These are phyloP conservation scores for Alnus rubra DNA, from an alignment of 306 rosid genomes.

Conservation along the genomic window DNA sequence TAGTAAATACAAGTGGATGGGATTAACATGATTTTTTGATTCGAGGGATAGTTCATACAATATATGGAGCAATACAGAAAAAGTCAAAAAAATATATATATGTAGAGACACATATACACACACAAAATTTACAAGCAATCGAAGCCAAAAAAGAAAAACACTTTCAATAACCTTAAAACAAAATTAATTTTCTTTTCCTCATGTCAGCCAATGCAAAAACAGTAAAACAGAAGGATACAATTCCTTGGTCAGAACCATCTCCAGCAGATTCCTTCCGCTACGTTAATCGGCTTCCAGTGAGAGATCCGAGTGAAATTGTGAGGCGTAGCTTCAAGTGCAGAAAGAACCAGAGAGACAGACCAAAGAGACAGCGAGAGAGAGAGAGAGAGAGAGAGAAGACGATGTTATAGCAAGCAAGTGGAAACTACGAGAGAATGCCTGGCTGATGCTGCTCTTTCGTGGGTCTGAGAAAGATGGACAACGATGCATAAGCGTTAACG, in stretches of 20 bases:
- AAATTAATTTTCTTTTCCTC: not conserved
- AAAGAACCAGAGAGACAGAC: not conserved
- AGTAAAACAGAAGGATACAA: constrained; percentile 39
- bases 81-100: not conserved
- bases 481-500: not conserved
- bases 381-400: too few relatives aligned
- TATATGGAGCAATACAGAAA: not conserved
- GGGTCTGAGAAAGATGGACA: not conserved
- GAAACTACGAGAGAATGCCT: not conserved
- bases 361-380: not conserved
- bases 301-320: not conserved
- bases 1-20: not conserved
- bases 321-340: not conserved
- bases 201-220: not conserved
- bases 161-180: too few relatives aligned
- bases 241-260: constrained; percentile 49
- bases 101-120: too few relatives aligned
- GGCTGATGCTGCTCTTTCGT: not conserved
- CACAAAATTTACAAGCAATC: not conserved
- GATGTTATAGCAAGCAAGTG: not conserved
- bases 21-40: too few relatives aligned
- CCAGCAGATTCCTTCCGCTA: not conserved
- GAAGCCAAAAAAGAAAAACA: not conserved
- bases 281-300: not conserved
- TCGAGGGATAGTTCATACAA: not conserved